phyloP scores from a whole-genome alignment of 768 basidiomycete genomes.

The Porphyrellus cyaneotinctus region DNA sequence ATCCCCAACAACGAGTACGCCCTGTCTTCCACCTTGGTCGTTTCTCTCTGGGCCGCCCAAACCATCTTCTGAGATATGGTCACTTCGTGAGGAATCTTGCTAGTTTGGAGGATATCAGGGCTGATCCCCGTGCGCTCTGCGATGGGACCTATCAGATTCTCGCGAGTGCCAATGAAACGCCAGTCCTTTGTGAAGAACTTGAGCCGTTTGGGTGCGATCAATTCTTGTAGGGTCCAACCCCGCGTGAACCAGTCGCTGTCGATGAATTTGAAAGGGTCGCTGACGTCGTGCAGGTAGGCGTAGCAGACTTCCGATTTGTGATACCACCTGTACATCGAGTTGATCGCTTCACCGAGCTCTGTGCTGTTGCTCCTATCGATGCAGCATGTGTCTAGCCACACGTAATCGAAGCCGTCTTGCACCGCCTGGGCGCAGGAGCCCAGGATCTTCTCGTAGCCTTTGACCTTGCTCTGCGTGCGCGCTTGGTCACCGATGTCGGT shows the following conservation, averaged over 20 bases:
- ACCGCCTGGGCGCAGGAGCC: constrained; percentile 18
- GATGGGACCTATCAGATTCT: constrained; percentile 12
- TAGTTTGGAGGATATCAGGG: constrained; percentile 11
- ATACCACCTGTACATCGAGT: constrained; percentile 36
- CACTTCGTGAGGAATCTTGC: constrained; percentile 6
- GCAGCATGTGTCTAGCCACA: constrained; percentile 35
- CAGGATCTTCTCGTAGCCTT: constrained; percentile 22
- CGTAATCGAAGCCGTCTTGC: constrained; percentile 13
- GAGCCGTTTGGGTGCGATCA: constrained; percentile 27
- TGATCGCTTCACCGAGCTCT: constrained; percentile 30
- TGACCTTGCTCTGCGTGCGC: constrained; percentile 10
- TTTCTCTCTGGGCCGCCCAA: constrained; percentile 27
- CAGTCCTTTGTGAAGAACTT: constrained; percentile 29
- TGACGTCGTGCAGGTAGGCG: constrained; percentile 27
- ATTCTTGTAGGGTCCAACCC: constrained; percentile 32
- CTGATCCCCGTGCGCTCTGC: constrained; percentile 15
- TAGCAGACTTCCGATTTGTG: constrained; percentile 23
- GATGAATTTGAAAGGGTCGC: constrained; percentile 9
- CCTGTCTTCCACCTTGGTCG: constrained; percentile 25
- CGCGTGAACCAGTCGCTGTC: constrained; percentile 30
- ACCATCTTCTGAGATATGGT: constrained; percentile 25
- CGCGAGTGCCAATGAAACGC: constrained; percentile 16
- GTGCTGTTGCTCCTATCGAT: constrained; percentile 27
- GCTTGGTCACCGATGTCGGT: constrained; percentile 18
- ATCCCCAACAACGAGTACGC: constrained; percentile 31